Conservation (phyloP, 2,329 filamentous ascomycete species). For the Cercospora nicotianae region DNA sequence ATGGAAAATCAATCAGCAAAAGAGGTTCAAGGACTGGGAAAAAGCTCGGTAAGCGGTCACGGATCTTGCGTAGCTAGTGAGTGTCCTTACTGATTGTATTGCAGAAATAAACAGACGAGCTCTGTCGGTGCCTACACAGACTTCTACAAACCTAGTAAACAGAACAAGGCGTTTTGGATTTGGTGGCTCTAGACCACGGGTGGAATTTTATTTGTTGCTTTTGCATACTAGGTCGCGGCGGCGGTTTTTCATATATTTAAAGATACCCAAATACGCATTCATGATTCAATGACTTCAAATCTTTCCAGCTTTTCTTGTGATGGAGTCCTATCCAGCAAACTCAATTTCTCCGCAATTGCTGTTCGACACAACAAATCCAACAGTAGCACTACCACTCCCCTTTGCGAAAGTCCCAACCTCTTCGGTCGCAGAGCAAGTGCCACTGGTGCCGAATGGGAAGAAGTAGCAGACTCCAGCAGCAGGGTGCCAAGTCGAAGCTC, state of each 20-base stretch:
- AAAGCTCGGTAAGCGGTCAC: slow-evolving; percentile 3
- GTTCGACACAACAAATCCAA: slow-evolving; percentile 20
- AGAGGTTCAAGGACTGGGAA: slow-evolving; percentile 9
- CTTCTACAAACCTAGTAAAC: slow-evolving; percentile 4
- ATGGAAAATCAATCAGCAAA: slow-evolving; percentile 9
- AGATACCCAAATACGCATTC: background rate
- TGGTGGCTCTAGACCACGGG: slow-evolving; percentile 1
- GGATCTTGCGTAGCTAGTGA: background rate
- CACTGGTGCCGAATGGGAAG: slow-evolving; percentile 12
- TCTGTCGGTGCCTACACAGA: background rate
- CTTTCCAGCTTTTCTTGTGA: background rate
- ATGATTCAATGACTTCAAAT: background rate
- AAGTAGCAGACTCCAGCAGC: slow-evolving; percentile 19
- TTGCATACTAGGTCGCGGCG: background rate
- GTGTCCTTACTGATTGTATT: background rate
- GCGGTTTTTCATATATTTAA: background rate
- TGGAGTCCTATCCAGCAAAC: background rate
- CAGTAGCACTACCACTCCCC: slow-evolving; percentile 10
- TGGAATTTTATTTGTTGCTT: background rate
- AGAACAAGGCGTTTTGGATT: slow-evolving; percentile 14
- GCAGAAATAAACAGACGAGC: background rate
- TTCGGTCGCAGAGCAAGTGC: slow-evolving; percentile 8
- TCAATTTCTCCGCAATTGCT: slow-evolving; percentile 20
- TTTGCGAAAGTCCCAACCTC: slow-evolving; percentile 15
- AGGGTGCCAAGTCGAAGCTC: slow-evolving; percentile 20